A percentile compares a stretch with the other conserved stretches of the same genome.
phyloP scores from a whole-genome alignment of 805 yeast species.

The Kockiozyma suomiensis region DNA sequence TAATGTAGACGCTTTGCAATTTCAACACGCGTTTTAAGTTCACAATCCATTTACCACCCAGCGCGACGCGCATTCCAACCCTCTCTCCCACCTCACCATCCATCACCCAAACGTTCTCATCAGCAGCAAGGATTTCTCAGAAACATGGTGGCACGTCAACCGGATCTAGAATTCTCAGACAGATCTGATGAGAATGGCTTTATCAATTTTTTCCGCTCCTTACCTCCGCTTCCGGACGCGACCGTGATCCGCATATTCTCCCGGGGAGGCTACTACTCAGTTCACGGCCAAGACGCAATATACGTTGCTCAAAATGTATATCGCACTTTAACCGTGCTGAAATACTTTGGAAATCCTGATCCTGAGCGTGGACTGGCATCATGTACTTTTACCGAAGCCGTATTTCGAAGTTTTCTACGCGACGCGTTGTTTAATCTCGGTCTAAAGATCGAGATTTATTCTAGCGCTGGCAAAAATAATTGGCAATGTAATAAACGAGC shows the following conservation, averaged over 20 bases:
- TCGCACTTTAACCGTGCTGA: conserved; percentile 79
- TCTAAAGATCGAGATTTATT: conserved; percentile 76
- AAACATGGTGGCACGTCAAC: conserved; percentile 43
- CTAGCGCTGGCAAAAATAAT: conserved; percentile 41
- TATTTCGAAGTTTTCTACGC: conserved; percentile 64
- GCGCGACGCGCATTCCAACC: conserved; percentile 9
- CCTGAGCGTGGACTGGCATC: conserved; percentile 56
- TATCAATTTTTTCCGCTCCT: conserved; percentile 35
- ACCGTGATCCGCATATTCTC: conserved; percentile 21
- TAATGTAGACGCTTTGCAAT: no score
- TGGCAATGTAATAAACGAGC: conserved; percentile 67
- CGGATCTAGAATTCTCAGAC: conserved; percentile 62
- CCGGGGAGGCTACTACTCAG: conserved; percentile 67
- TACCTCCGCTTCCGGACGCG: conserved; percentile 24
- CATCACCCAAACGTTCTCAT: neutral
- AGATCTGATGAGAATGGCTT: conserved; percentile 50
- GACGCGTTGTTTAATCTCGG: conserved; percentile 71
- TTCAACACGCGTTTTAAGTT: neutral
- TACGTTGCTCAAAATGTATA: conserved; percentile 82
- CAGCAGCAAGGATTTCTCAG: no score
- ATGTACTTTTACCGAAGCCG: conserved; percentile 77
- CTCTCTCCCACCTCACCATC: neutral
- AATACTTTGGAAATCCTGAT: conserved; percentile 44
- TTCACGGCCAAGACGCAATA: conserved; percentile 73
- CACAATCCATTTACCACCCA: neutral